Conservation (phyloP, 768 basidiomycete species). For the Hypsizygus marmoreus region DNA sequence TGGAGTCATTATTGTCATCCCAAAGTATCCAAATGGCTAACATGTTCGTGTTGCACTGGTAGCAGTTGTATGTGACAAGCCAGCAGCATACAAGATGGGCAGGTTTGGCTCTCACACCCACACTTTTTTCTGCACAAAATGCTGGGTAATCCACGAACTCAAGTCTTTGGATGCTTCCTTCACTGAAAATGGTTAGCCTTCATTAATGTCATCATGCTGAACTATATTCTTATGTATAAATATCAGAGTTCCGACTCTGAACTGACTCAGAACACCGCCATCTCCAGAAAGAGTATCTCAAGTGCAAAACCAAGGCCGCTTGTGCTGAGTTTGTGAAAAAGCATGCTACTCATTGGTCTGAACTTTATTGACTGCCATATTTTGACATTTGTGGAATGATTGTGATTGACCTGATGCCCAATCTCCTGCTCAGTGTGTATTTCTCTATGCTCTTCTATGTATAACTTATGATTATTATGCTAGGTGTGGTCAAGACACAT, state of each 20-base stretch:
- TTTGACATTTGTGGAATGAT: constrained; percentile 27
- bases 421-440: constrained; percentile 25
- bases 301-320: not conserved
- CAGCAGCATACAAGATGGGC: constrained; percentile 41
- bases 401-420: constrained; percentile 36
- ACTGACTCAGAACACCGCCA: too few species aligned
- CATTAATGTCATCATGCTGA: too few species aligned
- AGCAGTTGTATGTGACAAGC: constrained; percentile 38
- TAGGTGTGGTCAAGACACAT: constrained; percentile 26
- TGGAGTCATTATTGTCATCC: constrained; percentile 22
- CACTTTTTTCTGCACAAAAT: constrained; percentile 33
- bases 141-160: constrained; percentile 29
- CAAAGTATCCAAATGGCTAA: constrained; percentile 27
- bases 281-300: constrained; percentile 1
- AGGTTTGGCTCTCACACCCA: constrained; percentile 32
- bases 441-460: not conserved
- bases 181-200: too few species aligned
- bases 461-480: not conserved
- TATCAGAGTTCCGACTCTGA: too few species aligned
- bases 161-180: constrained; percentile 24
- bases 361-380: constrained; percentile 28
- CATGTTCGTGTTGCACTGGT: constrained; percentile 31
- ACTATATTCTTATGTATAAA: too few species aligned
- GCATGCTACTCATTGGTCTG: constrained; percentile 17
- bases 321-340: not conserved